phyloP scores from a whole-genome alignment of 768 basidiomycete genomes.

The Tulasnella sp. region DNA sequence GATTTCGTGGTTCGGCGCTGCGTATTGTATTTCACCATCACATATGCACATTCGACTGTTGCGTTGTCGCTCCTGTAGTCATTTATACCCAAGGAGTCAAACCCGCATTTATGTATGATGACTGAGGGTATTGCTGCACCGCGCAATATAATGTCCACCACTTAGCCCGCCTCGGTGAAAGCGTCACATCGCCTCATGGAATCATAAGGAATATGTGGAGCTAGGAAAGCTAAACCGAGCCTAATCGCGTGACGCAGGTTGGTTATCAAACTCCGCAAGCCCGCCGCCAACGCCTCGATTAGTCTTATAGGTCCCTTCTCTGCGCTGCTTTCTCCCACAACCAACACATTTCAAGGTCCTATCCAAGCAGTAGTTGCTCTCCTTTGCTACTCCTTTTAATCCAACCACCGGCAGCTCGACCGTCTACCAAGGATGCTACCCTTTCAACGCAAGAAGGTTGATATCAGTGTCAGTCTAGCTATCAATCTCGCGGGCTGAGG shows the following conservation, averaged over 20 bases:
- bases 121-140: no score
- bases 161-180: no score
- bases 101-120: no score
- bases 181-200: no score
- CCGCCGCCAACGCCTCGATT: neutral
- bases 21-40: no score
- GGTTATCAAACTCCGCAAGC: neutral
- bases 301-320: neutral
- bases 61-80: neutral
- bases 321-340: neutral
- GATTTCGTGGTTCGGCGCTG: neutral
- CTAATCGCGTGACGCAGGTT: no score
- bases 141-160: no score
- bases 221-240: no score
- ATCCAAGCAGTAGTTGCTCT: neutral
- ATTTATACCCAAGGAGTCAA: no score
- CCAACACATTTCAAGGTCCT: neutral
- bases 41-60: neutral
- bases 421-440: conserved; percentile 50
- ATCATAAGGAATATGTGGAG: no score
- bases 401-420: neutral
- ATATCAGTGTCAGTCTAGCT: conserved; percentile 67
- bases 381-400: neutral
- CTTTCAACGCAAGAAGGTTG: conserved; percentile 80
- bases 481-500: conserved; percentile 18